phyloP scores from a whole-genome alignment of 805 yeast genomes.

The Jamesozyma jinghongensis region DNA sequence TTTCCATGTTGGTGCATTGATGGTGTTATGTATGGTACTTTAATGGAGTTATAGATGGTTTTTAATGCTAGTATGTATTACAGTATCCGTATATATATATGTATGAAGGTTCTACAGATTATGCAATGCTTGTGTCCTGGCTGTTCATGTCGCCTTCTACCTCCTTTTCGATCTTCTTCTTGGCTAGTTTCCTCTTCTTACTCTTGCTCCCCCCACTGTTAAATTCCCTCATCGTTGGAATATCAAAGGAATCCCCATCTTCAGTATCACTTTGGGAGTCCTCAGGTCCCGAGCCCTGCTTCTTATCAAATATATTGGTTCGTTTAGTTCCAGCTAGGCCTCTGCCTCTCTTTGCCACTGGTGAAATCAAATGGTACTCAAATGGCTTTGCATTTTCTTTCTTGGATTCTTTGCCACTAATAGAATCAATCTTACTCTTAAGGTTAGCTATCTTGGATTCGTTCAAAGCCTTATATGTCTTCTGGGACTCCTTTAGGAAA shows the following conservation, averaged over 20 bases:
- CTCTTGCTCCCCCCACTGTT: neutral
- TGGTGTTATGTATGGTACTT: no score
- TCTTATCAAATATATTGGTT: neutral
- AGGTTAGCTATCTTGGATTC: slow-evolving; percentile 25
- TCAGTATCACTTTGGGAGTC: slow-evolving; percentile 12
- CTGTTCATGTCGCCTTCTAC: neutral
- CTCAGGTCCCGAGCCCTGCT: neutral
- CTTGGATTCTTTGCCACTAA: slow-evolving; percentile 15
- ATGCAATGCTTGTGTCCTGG: neutral
- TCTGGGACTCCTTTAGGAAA: slow-evolving; percentile 26
- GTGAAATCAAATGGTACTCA: slow-evolving; percentile 22
- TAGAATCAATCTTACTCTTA: slow-evolving; percentile 23
- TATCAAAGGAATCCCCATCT: slow-evolving; percentile 5
- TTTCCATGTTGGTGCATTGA: no score
- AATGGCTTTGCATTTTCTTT: slow-evolving; percentile 6
- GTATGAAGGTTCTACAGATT: neutral
- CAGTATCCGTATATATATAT: neutral
- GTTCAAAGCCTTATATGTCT: slow-evolving; percentile 26
- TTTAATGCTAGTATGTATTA: no score
- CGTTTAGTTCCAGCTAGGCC: neutral
- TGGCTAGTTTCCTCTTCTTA: slow-evolving; percentile 10
- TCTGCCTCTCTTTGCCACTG: slow-evolving; percentile 10
- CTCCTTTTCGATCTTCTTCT: slow-evolving; percentile 4
- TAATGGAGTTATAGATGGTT: no score
- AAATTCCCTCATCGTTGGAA: no score